Conservation (phyloP, 495 filamentous ascomycete species). For the Penicillium cosmopolitanum region DNA sequence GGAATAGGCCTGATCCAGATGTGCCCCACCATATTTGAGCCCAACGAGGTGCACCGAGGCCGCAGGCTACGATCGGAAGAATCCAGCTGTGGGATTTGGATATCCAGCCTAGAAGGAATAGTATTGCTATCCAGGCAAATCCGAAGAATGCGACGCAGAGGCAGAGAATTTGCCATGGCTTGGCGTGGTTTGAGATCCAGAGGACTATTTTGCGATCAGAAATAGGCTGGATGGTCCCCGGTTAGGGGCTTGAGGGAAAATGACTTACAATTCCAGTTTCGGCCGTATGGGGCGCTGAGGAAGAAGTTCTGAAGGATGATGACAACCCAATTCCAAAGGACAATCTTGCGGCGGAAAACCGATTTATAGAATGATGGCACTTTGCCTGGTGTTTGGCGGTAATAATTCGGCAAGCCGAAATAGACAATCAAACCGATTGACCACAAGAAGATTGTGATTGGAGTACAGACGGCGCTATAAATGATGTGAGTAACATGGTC, state of each 20-base stretch:
- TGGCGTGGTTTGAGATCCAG: slow-evolving; percentile 51
- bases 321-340: slow-evolving; percentile 54
- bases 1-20: slow-evolving; percentile 48
- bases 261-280: slow-evolving; percentile 53
- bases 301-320: slow-evolving; percentile 55
- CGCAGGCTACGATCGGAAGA: slow-evolving; percentile 53
- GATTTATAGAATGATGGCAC: slow-evolving; percentile 62
- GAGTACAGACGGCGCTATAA: slow-evolving; percentile 44
- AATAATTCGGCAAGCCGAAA: slow-evolving; percentile 53
- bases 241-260: not conserved
- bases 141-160: slow-evolving; percentile 51
- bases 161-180: slow-evolving; percentile 47
- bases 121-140: slow-evolving; percentile 44
- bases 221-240: not conserved
- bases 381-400: slow-evolving; percentile 65
- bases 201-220: slow-evolving; percentile 33
- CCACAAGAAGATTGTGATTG: slow-evolving; percentile 49
- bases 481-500: not conserved
- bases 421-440: slow-evolving; percentile 44
- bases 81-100: slow-evolving; percentile 55
- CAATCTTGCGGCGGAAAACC: slow-evolving; percentile 50
- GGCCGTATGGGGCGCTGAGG: slow-evolving; percentile 52
- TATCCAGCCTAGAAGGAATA: slow-evolving; percentile 44
- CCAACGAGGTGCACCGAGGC: slow-evolving; percentile 54
- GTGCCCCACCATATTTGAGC: slow-evolving; percentile 58